phyloP scores from a whole-genome alignment of 2,329 filamentous ascomycete species.

The Furcasterigmium sp. region DNA sequence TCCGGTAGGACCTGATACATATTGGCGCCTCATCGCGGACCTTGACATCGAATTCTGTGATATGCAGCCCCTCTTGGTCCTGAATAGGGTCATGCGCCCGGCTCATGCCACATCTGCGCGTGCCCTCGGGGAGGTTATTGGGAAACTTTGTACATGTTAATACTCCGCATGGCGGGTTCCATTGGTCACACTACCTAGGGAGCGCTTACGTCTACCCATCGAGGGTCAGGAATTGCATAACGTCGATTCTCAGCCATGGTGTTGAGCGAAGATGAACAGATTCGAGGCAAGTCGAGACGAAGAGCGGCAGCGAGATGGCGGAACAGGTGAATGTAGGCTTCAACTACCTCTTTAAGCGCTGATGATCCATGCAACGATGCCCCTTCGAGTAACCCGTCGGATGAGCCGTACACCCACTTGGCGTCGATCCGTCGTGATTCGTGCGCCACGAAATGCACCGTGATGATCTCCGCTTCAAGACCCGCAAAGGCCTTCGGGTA shows the following conservation, averaged over 20 bases:
- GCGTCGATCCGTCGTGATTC: no score
- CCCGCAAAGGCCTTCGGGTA: no score
- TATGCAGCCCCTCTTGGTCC: slow-evolving; percentile 14
- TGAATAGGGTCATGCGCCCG: slow-evolving; percentile 14
- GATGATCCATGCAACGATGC: no score
- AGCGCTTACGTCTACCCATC: background rate
- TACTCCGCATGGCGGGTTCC: background rate
- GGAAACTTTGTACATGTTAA: slow-evolving; percentile 13
- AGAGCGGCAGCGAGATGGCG: background rate
- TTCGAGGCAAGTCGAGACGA: background rate
- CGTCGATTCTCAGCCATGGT: background rate
- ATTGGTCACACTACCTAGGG: background rate
- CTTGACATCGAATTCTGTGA: slow-evolving; percentile 15
- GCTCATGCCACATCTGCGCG: slow-evolving; percentile 10
- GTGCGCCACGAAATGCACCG: no score
- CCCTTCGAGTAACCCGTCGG: no score
- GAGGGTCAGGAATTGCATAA: background rate
- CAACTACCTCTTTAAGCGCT: no score
- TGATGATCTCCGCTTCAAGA: no score
- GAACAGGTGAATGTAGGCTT: no score
- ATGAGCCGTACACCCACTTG: no score
- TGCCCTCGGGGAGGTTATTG: slow-evolving; percentile 15
- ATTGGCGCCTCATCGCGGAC: slow-evolving; percentile 13
- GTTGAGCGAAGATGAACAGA: no score
- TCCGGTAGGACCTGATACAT: slow-evolving; percentile 16